Base-by-base conservation (phyloP, 176 grass and related monocot species). In the Areca catechu region DNA sequence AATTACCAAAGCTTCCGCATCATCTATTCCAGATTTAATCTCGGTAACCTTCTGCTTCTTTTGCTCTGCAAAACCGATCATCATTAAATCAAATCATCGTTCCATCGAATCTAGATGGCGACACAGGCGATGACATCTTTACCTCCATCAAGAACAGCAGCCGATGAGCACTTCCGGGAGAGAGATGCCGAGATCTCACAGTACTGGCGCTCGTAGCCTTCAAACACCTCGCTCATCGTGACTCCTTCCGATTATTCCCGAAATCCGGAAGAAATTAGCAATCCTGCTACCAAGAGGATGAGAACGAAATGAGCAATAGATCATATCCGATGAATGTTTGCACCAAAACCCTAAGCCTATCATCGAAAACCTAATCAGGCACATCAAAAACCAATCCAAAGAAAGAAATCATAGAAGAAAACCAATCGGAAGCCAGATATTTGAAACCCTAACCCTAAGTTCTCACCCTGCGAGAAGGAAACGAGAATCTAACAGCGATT, bases 1-100 rank as follows among this genome's bases (percentile, higher is more conserved):
- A 2, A 63, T 74, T 87, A 96, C 91, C 80, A 90, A 71, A 63
- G 82, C 79, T 54, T 96, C 91, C 19, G 83, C 91, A 57, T 96
- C 91, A 69, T 84, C 86, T 19, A 96, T 48, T 60, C 66, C 74
- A 47, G 83, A 84, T 55, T 87, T 88, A 43, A 96, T 87, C 73
- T 87, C 91, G 37, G 86, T 82, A 19, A 96, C 63, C 77, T 74
- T 96, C 70, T 90, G 91, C 56, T 76, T 82, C 68, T 77, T 90
- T 77, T 90, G 89, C 67, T 90, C 91, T 96, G 77, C 24, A 18
- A 48, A 70, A 72, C 62, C 34, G 7, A 43, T 12, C 9, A 12
- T 43, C 34, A 14, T 43, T 43, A 7, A 43, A 43, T 43, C 34
- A 43, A 43, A 43, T 43, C 34, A 43, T 43, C 34, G 10, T 43